Conservation (phyloP, 345 rosid species). For the Populus deltoides region DNA sequence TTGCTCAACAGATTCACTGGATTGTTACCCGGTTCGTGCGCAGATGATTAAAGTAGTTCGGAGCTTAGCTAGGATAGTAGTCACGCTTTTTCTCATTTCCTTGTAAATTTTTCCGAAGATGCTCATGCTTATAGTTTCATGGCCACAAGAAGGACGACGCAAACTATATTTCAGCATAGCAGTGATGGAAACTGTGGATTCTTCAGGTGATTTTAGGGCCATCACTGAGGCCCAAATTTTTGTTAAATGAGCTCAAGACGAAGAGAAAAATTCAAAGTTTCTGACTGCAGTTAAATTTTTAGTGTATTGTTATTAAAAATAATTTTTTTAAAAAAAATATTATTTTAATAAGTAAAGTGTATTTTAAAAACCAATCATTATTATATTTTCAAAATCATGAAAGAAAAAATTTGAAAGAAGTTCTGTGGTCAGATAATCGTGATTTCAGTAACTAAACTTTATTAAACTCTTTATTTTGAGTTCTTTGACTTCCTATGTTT, state of each 20-base stretch:
- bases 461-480: not conserved
- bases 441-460: not conserved
- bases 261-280: too few relatives aligned
- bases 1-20: conserved; percentile 38
- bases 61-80: not conserved
- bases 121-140: not conserved
- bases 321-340: too few relatives aligned
- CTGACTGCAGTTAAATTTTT: too few relatives aligned
- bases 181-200: not conserved
- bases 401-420: not conserved
- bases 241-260: not conserved
- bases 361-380: too few relatives aligned
- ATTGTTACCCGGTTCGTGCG: conserved; percentile 19
- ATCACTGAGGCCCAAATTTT: not conserved
- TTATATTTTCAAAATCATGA: too few relatives aligned
- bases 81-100: not conserved
- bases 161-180: not conserved
- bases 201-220: not conserved
- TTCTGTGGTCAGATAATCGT: not conserved
- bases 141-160: not conserved
- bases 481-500: not conserved
- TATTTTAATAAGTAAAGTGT: too few relatives aligned
- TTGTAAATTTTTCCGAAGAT: not conserved
- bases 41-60: conserved; percentile 8
- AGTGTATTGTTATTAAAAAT: too few relatives aligned